These are phyloP conservation scores for Leishmania amazonensis DNA, from an alignment of 208 protist species.

Conservation along the genomic window DNA sequence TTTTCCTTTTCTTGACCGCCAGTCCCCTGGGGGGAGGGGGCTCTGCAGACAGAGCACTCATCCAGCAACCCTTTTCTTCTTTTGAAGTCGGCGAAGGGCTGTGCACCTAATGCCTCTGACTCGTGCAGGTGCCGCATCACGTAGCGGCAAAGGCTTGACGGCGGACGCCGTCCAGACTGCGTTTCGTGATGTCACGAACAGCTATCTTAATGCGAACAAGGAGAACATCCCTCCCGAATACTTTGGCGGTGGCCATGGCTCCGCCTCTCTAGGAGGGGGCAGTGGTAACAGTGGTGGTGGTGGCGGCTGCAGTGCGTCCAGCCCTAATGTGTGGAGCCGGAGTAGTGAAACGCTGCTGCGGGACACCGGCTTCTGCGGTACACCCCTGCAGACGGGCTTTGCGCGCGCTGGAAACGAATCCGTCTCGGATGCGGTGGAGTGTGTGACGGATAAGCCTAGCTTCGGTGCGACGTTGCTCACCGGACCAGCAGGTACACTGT, in stretches of 20 bases:
- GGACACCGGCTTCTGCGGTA: constrained; percentile 4
- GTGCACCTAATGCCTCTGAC: neutral
- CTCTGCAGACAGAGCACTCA: neutral
- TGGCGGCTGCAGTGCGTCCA: neutral
- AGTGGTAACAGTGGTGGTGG: neutral
- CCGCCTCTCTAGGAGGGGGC: neutral
- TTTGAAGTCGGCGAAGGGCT: neutral
- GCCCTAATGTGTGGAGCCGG: neutral
- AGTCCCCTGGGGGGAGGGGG: neutral
- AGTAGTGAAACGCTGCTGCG: neutral
- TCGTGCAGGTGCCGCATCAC: neutral
- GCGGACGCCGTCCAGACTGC: constrained; percentile 13
- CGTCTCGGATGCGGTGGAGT: too few relatives aligned
- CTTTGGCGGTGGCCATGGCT: neutral
- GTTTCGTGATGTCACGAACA: constrained; percentile 44
- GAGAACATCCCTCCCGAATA: constrained; percentile 37
- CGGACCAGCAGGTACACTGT: neutral
- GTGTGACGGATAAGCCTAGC: neutral
- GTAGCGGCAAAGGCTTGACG: neutral
- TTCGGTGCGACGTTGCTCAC: neutral
- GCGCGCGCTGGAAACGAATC: neutral
- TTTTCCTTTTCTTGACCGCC: neutral
- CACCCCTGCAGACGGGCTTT: constrained; percentile 9
- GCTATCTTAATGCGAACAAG: constrained; percentile 35
- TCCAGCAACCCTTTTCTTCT: neutral